Evolutionary conservation across 768 basidiomycete genomes (phyloP).

Genomic region (Phlebiopsis flavidoalba): DNA sequence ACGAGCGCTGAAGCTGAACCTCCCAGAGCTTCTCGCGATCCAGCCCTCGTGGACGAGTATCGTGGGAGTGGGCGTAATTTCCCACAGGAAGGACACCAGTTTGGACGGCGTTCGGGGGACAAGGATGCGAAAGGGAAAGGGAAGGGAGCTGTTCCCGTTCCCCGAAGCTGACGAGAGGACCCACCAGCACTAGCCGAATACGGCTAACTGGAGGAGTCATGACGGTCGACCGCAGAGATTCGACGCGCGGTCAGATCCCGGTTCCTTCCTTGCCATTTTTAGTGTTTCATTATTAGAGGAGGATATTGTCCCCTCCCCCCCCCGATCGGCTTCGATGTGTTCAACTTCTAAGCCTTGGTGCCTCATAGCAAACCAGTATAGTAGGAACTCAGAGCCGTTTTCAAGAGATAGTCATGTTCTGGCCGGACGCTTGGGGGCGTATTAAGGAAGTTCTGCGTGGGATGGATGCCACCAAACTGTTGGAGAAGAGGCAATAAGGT

Average conservation of each 20-base stretch:
- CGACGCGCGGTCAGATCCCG: too few relatives aligned
- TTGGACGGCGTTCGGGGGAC: slow-evolving; percentile 41
- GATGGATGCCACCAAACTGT: slow-evolving; percentile 50
- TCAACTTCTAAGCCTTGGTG: too few relatives aligned
- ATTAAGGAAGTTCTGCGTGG: too few relatives aligned
- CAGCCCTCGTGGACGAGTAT: slow-evolving; percentile 50
- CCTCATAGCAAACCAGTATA: too few relatives aligned
- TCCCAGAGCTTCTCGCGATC: slow-evolving; percentile 9
- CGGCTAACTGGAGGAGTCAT: slow-evolving; percentile 53
- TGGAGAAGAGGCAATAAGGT: slow-evolving; percentile 64
- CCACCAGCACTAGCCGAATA: slow-evolving; percentile 22
- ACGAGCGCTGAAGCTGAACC: slow-evolving; percentile 10
- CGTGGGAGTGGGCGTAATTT: slow-evolving; percentile 94
- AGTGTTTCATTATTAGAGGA: too few relatives aligned
- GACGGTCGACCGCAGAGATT: slow-evolving; percentile 53
- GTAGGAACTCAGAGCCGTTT: too few relatives aligned
- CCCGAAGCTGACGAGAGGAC: background rate
- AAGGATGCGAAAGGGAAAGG: slow-evolving; percentile 19
- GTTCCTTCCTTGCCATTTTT: too few relatives aligned
- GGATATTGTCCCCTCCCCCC: too few relatives aligned
- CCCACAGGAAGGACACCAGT: slow-evolving; percentile 69
- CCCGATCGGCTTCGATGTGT: too few relatives aligned
- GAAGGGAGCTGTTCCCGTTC: slow-evolving; percentile 10
- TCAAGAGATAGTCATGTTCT: too few relatives aligned
- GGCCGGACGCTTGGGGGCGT: too few relatives aligned